Base-by-base conservation (phyloP, 805 yeast genomes). In the Nakazawaea ernobii region DNA sequence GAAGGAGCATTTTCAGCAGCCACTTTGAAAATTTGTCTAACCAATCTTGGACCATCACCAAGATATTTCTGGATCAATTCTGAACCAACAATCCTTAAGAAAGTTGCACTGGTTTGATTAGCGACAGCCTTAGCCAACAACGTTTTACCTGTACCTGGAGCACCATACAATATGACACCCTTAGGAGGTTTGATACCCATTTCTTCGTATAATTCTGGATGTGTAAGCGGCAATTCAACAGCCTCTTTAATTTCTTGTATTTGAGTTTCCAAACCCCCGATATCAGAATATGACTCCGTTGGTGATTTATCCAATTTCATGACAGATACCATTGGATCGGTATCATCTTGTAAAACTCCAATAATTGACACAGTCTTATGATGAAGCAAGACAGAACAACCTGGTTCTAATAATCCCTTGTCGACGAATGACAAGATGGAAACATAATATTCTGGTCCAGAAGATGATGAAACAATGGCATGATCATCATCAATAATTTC, bases 161-260 rank as follows among this genome's bases (percentile, higher is more conserved):
- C 95, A 60, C 98, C 98, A 63, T 92, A 92, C 49, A 92, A 74
- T 57, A 92, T 91, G 45, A 92, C 98, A 70, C 98, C 98, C 70
- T 92, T 92, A 45, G 98, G 98, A 10, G 97, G 98, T 61, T 91
- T 90, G 60, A 92, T 92, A 59, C 98, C 98, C 97, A 92, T 91
- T 67, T 91, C 97, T 70, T 94, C 97, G 67, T 91, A 92, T 58
- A 92, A 72, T 66, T 92, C 98, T 0, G 98, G 98, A 67, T 92
- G 97, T 11, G 97, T 90, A 53, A 91, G 74, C 10, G 98, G 98
- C 58, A 92, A 75, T 67, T 92, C 98, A 13, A 92, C 97, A 7
- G 96, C 87, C 68, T 92, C 98, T 69, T 94, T 94, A 59, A 94
- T 94, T 68, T 94, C 99, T 72, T 94, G 97, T 61, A 94, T 92